These are phyloP conservation scores for Camellia granthamiana DNA, from an alignment of 148 eudicot genomes.

Conservation along the genomic window DNA sequence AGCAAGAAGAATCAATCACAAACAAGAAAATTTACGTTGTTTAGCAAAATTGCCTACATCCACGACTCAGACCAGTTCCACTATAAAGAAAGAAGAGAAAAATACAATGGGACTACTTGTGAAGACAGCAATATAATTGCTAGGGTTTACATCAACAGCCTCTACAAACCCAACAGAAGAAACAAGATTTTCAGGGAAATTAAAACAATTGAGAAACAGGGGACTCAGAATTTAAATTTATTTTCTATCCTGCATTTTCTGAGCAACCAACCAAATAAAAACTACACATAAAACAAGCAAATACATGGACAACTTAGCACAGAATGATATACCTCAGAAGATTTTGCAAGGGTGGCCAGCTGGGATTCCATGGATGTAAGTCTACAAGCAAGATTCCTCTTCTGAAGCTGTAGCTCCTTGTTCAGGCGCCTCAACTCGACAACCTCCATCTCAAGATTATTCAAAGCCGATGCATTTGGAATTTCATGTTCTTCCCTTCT, in stretches of 20 bases:
- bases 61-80: no score
- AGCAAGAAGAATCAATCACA: no score
- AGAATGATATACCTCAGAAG: constrained; percentile 49
- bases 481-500: constrained; percentile 19
- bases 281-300: neutral
- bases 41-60: no score
- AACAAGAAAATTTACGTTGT: no score
- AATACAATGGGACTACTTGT: no score
- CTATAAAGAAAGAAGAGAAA: no score
- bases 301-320: neutral
- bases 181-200: neutral
- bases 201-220: neutral
- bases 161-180: neutral
- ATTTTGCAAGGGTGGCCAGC: constrained; percentile 33
- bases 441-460: constrained; percentile 59
- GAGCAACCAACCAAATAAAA: neutral
- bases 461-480: constrained; percentile 11
- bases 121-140: neutral
- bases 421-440: constrained; percentile 63
- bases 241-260: neutral
- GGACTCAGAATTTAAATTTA: neutral
- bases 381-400: constrained; percentile 59
- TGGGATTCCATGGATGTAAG: constrained; percentile 65
- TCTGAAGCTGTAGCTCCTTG: constrained; percentile 75
- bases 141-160: no score